Evolutionary conservation across 257 asterid genomes (phyloP).

Genomic region (Eucommia ulmoides): DNA sequence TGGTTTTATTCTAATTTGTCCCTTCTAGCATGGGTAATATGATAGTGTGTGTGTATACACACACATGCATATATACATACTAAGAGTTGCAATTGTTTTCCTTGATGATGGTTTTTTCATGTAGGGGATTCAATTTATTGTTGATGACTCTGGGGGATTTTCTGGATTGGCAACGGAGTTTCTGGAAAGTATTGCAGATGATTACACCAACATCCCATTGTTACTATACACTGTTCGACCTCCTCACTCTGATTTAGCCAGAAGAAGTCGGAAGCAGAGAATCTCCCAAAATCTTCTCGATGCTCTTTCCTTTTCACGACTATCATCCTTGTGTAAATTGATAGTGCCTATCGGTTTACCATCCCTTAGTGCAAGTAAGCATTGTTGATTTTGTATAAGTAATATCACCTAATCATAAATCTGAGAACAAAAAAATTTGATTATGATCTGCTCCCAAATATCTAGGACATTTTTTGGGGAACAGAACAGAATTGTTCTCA

Average conservation of each 20-base stretch:
- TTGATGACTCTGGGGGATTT: conserved; percentile 84
- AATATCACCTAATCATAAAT: too few species aligned
- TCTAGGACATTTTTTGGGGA: too few species aligned
- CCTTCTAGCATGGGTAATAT: too few species aligned
- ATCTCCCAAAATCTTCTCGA: conserved; percentile 55
- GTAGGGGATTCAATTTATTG: conserved; percentile 82
- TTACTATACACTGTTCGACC: conserved; percentile 55
- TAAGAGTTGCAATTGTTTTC: too few species aligned
- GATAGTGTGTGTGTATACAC: too few species aligned
- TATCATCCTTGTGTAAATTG: conserved; percentile 63
- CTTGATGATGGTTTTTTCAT: conserved; percentile 3
- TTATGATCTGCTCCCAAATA: too few species aligned
- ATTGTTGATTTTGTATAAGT: conserved; percentile 5
- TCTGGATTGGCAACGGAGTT: conserved; percentile 79
- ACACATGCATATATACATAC: too few species aligned
- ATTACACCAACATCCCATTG: conserved; percentile 73
- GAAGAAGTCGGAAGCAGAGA: conserved; percentile 38
- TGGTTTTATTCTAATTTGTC: too few species aligned
- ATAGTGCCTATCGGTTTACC: conserved; percentile 80
- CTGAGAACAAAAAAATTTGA: too few species aligned
- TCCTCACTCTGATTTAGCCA: conserved; percentile 28
- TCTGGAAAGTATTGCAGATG: conserved; percentile 81
- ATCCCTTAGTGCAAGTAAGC: conserved; percentile 57
- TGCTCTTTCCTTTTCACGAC: conserved; percentile 76
- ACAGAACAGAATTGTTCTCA: too few species aligned